Evolutionary conservation across 208 protist species (phyloP).

Genomic region (Leishmania aethiopica): DNA sequence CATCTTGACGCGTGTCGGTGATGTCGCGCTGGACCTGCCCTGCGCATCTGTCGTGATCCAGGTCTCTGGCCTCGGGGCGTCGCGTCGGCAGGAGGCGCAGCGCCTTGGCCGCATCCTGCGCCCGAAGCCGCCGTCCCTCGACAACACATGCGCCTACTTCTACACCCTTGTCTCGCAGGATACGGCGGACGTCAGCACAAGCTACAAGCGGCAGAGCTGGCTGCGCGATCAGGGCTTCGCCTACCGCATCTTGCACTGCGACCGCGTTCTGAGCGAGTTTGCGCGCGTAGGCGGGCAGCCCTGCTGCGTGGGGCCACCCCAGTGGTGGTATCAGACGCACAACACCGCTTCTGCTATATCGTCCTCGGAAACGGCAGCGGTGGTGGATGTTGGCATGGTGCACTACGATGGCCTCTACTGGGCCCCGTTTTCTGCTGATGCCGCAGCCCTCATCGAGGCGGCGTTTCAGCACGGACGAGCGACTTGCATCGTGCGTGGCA

Average conservation of each 20-base stretch:
- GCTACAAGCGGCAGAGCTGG: conserved; percentile 98
- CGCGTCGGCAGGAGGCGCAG: conserved; percentile 97
- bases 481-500: conserved; percentile 39
- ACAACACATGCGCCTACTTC: conserved; percentile 97
- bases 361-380: not conserved
- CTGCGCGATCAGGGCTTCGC: conserved; percentile 96
- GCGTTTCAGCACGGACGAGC: conserved; percentile 57
- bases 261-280: conserved; percentile 54
- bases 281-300: conserved; percentile 48
- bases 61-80: conserved; percentile 96
- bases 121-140: conserved; percentile 92
- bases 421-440: conserved; percentile 59
- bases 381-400: not conserved
- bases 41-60: conserved; percentile 99
- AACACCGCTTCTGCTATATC: not conserved
- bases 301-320: conserved; percentile 80
- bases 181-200: conserved; percentile 97
- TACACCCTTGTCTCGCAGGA: conserved; percentile 98
- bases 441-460: conserved; percentile 51
- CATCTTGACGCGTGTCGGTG: conserved; percentile 97
- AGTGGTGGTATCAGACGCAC: conserved; percentile 81
- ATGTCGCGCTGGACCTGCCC: conserved; percentile 98
- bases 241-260: conserved; percentile 80
- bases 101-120: conserved; percentile 97
- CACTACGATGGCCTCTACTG: conserved; percentile 41